Base-by-base conservation (phyloP, 164 flowering plant species). In the Magnolia sinica region DNA sequence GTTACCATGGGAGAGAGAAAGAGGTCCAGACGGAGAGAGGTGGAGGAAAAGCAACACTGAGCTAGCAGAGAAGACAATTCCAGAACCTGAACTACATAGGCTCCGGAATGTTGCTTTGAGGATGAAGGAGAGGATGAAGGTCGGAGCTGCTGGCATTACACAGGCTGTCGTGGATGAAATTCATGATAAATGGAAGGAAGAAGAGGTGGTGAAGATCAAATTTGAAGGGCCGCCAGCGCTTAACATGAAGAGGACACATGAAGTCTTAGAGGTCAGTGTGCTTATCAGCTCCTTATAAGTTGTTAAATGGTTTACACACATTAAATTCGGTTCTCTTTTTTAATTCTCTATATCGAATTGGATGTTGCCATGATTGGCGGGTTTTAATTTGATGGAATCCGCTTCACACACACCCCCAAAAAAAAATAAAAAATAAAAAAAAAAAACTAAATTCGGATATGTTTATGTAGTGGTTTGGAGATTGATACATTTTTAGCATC, bases 201-300 rank as follows among this genome's bases (percentile, higher is more conserved):
- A 86, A 79, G 99, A 96, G 80, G 95, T 94, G 71, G 98, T 94
- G 67, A 96, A 92, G 80, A 68, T 94, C 72, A 96, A 90, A 81
- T 91, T 94, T 76, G 94, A 92, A 83, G 94, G 91, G 76, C 89
- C 90, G 64, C 82, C 89, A 16, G 79, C 87, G 0, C 63, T 79
- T 68, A 88, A 96, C 83, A 94, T 96, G 98, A 90, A 83, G 83
- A 87, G 96, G 81, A 87, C 84, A 16, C 99, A 92, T 78, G 90
- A 88, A 58, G 73, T 75, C 27, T 83, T 96, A 75, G 98, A 96
- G 99, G 99, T 96, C 52, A 80, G 90, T 78, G 74, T 74, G 10
- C 18, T 50, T 20, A 59, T 23, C 73, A 19, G 37, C 49, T 68
- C 50, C 16, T 22, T 24, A 52, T 27, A 49, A 9, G 27, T 29